These are phyloP conservation scores for Endothia cerciana DNA, from an alignment of 2,329 filamentous ascomycete genomes.

Conservation along the genomic window DNA sequence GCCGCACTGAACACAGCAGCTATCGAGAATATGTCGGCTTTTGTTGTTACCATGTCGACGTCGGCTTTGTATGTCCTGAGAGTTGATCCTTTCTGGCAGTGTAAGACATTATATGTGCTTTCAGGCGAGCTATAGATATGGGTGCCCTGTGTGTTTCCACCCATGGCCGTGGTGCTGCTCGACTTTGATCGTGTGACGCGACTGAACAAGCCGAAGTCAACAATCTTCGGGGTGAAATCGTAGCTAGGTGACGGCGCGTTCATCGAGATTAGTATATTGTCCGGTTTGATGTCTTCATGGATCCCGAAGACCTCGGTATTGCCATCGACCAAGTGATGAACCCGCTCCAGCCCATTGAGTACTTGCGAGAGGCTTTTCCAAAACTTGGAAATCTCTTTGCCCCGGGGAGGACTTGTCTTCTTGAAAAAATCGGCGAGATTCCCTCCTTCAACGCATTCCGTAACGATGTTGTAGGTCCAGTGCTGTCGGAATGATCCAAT, in stretches of 20 bases:
- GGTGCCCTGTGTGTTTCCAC: not conserved
- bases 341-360: not conserved
- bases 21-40: slow-evolving; percentile 1
- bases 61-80: too few species aligned
- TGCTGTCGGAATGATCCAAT: not conserved
- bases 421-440: not conserved
- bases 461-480: not conserved
- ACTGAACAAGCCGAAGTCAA: not conserved
- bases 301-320: not conserved
- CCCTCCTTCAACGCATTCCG: not conserved
- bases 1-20: not conserved
- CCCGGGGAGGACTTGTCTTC: not conserved
- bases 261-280: not conserved
- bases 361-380: not conserved
- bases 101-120: not conserved
- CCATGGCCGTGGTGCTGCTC: not conserved
- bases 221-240: not conserved
- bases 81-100: not conserved
- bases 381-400: not conserved
- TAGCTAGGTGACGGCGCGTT: not conserved
- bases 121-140: slow-evolving; percentile 1
- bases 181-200: not conserved
- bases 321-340: not conserved
- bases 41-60: not conserved
- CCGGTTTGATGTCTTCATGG: not conserved